Evolutionary conservation across 2,329 filamentous ascomycete genomes (phyloP).

Genomic region (Berkeleyomyces rouxiae): DNA sequence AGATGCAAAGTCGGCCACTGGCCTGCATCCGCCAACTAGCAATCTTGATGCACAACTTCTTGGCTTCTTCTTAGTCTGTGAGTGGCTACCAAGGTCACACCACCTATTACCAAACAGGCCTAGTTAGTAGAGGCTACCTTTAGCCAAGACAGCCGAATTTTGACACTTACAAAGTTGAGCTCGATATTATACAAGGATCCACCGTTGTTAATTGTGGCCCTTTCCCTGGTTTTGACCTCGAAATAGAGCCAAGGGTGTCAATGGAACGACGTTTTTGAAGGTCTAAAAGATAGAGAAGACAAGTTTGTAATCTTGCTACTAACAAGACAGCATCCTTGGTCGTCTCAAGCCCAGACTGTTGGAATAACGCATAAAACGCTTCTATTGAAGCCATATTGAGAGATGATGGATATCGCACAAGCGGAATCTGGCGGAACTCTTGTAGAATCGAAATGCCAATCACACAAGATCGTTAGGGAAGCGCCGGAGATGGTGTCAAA

Average conservation of each 20-base stretch:
- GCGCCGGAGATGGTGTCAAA: too few species aligned
- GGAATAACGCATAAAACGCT: background rate
- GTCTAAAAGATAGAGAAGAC: background rate
- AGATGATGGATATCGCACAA: background rate
- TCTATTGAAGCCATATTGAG: background rate
- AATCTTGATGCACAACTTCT: background rate
- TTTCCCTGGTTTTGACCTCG: background rate
- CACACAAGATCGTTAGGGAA: too few species aligned
- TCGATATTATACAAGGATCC: background rate
- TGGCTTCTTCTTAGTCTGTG: background rate
- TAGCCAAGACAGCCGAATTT: background rate
- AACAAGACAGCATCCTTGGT: background rate
- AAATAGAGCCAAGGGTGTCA: background rate
- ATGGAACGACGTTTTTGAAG: background rate
- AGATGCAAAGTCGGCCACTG: background rate
- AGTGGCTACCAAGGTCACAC: background rate
- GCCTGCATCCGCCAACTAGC: background rate
- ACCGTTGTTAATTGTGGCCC: background rate
- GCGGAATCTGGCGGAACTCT: too few species aligned
- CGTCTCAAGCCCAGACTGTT: background rate
- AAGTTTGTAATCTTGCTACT: background rate
- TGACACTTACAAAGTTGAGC: background rate
- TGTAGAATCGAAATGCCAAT: too few species aligned
- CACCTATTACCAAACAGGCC: background rate
- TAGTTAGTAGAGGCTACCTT: background rate